Evolutionary conservation across 441 rosid species (phyloP), one percentile per base, ranked within the genome.

Genomic region (Manihot esculenta): DNA sequence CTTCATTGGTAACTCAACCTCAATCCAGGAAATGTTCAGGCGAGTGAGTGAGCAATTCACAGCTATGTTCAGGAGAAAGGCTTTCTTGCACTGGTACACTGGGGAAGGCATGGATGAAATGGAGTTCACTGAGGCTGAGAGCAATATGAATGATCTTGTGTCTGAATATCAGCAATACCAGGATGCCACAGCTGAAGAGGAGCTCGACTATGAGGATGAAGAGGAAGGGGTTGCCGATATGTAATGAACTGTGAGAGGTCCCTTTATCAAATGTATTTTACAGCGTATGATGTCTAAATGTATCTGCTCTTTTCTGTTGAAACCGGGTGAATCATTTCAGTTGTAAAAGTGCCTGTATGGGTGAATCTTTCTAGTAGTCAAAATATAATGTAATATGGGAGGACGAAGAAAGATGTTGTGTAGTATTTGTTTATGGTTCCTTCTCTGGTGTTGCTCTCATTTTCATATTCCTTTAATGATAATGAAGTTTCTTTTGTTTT

Each of bases 131-230:
- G 74, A 71, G 45, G 74, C 69, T 2, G 74, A 71, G 9, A 71
- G 74, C 26, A 71, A 71, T 53, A 71, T 71, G 74, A 71, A 71
- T 30, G 75, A 72, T 5, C 78, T 78, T 1, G 81, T 78, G 24
- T 78, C 78, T 0, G 78, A 78, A 62, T 74, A 78, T 71, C 81
- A 78, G 59, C 81, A 78, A 45, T 78, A 78, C 72, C 81, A 78
- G 74, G 81, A 78, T 30, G 81, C 82, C 10, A 71, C 79, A 3
- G 82, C 77, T 0, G 82, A 79, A 1, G 82, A 79, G 53, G 82
- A 79, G 54, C 67, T 38, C 10, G 79, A 79, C 12, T 72, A 79
- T 0, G 82, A 79, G 69, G 82, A 75, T 0, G 79, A 76, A 53
- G 82, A 78, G 78, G 81, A 74, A 44, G 78, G 38, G 18, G 69